Evolutionary conservation across 2,329 filamentous ascomycete genomes (phyloP), one percentile per base, ranked within the genome.

Genomic region (Alternaria rosae): DNA sequence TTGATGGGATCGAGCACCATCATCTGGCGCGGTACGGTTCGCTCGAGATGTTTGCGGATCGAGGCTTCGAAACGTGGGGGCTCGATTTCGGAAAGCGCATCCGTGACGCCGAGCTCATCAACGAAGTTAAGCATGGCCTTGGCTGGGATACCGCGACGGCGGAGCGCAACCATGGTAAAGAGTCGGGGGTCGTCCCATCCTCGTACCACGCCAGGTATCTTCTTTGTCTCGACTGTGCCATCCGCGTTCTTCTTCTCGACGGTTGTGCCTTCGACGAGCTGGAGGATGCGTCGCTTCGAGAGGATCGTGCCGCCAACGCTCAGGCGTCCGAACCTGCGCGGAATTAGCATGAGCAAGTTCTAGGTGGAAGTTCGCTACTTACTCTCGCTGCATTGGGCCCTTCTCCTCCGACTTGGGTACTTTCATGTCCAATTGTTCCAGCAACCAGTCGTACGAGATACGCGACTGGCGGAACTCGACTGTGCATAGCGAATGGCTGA

Each of bases 151-250:
- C 94, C 94, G 61, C 94, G 88, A 54, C 94, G 88, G 56, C 92
- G 90, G 52, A 97, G 87, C 1, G 88, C 93, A 62, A 94, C 93
- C 17, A 97, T 84, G 1, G 94, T 97, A 81, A 92, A 97, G 6
- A 98, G 85, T 32, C 94, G 87, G 11, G 94, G 94, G 72, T 97
- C 94, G 70, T 97, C 92, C 93, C 94, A 97, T 57, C 88, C 92
- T 38, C 91, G 88, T 8, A 98, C 94, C 66, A 90, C 79, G 4
- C 82, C 81, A 13, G 81, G 77, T 35, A 84, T 80, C 10, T 74
- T 66, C 59, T 67, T 69, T 44, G 73, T 81, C 70, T 71, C 78
- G 35, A 69, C 78, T 70, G 70, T 76, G 25, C 80, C 81, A 41
- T 83, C 81, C 9, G 74, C 78, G n/a, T 81, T 78, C 61, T 80